A percentile compares a stretch with the other conserved stretches of the same genome.
phyloP scores from a whole-genome alignment of 352 stramenopile genomes.

The Phytophthora fragariae region DNA sequence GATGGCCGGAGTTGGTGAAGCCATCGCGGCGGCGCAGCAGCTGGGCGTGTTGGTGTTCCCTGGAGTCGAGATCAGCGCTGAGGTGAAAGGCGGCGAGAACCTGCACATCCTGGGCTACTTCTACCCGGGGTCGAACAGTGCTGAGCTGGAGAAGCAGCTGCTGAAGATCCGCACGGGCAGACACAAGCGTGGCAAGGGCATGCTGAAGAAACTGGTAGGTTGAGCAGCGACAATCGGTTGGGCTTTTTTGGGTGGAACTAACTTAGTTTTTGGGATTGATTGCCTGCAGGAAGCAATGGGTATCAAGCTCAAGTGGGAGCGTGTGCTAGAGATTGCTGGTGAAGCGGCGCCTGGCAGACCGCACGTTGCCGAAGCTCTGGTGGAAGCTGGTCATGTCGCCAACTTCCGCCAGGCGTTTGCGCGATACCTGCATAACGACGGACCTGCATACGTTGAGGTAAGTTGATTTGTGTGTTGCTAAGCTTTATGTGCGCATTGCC shows the following conservation, averaged over 20 bases:
- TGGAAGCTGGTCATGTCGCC: conserved; percentile 78
- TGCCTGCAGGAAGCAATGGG: conserved; percentile 74
- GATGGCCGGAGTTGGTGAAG: conserved; percentile 82
- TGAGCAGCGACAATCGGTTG: background rate
- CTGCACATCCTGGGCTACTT: conserved; percentile 90
- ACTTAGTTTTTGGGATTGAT: background rate
- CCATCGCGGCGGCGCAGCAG: conserved; percentile 66
- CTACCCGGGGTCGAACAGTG: conserved; percentile 79
- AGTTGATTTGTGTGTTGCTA: background rate
- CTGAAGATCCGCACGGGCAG: conserved; percentile 81
- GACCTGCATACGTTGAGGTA: conserved; percentile 86
- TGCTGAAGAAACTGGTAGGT: conserved; percentile 82
- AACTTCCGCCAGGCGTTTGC: conserved; percentile 85
- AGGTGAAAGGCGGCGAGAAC: conserved; percentile 87
- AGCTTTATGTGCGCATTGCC: background rate
- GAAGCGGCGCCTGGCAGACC: conserved; percentile 83
- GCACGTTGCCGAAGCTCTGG: conserved; percentile 81
- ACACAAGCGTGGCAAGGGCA: conserved; percentile 84
- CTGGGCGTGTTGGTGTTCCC: conserved; percentile 81
- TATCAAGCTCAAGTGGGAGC: conserved; percentile 83
- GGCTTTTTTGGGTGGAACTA: background rate
- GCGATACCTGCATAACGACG: conserved; percentile 84
- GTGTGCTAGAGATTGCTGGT: conserved; percentile 83
- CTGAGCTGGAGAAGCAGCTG: conserved; percentile 75
- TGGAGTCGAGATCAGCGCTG: conserved; percentile 87